Base-by-base conservation (phyloP, 306 rosid genomes). In the Lagenaria siceraria region DNA sequence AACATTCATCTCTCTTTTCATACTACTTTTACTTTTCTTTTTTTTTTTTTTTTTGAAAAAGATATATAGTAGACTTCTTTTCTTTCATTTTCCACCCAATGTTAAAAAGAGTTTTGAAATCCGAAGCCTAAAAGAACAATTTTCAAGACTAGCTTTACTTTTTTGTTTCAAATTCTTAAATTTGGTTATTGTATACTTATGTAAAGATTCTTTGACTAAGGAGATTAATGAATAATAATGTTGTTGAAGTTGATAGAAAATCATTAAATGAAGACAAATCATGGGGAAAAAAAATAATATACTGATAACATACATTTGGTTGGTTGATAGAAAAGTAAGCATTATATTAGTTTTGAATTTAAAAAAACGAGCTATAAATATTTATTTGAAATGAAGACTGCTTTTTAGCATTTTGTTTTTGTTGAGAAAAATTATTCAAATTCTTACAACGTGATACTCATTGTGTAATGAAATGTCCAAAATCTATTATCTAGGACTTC, bases 331-430 rank as follows among this genome's bases (percentile, higher is more conserved):
- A 15, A 27, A 62, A 62, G 36, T 58, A 62, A 31, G 69, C 21
- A 62, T 62, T 29, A 62, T 62, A 62, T 56, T 17, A 62, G 21
- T 2, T 62, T 31, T 27, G 69, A 62, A 62, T 62, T 29, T n/a
- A n/a, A 62, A 62, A 12, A 29, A 29, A 62, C 31, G 52, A n/a
- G 29, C 8, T 40, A n/a, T 66, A 35, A 17, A 69, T 69, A 46
- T 71, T 4, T 69, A 19, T 17, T 69, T 29, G 75, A 72, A 46
- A 24, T 11, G 53, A 38, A 66, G 5, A 10, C 25, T 1, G 14
- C 18, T 54, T 74, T 24, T 81, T 75, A 82, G 81, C 79, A 65
- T 82, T 85, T 80, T 81, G 83, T 79, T 18, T 33, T 62, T 63
- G 80, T 78, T 85, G 81, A 46, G 51, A 46, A 0, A 46, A 46